Base-by-base conservation (phyloP, 192 early-diverging fungal species). In the Rhizophagus clarus region DNA sequence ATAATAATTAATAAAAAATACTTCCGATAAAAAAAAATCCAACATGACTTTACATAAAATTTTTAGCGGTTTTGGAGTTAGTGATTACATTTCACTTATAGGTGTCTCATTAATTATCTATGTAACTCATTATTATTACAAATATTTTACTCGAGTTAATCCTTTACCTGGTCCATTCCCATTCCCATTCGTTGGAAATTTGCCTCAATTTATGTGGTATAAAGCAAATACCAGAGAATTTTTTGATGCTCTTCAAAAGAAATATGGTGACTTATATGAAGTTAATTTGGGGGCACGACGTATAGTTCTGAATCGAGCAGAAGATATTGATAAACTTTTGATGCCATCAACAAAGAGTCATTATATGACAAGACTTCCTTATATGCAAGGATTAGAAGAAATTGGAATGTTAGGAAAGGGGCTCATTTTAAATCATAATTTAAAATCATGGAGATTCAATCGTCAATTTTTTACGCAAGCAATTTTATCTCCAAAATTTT, bases 211-310 rank as follows among this genome's bases (percentile, higher is more conserved):
- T 40, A 7, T 40, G 37, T 40, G 0, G 37, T 40, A 40, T 40
- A 40, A 40, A 40, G 37, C 5, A 40, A 40, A 7, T 5, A 0
- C 6, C 6, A 40, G 37, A 40, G 37, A 40, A 40, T 40, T 40
- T 7, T 40, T 40, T 7, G 37, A 0, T 40, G 37, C 37, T 40
- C 8, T 8, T 7, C 37, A 76, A 60, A n/a, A 32, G 11, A 61
- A 76, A 63, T 76, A 76, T 76, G 74, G 74, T 7, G 61, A 76
- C 37, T 32, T 76, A 8, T 76, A 22, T 60, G 74, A 76, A 76
- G 56, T 61, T 24, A n/a, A 76, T 40, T 8, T 32, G 1, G 29
- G 56, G 2, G 4, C 26, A 61, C 51, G 74, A 61, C 20, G 42
- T 31, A 32, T 76, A 22, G 4, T n/a, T 2, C 22, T 76, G 8